Conservation (phyloP, 2,329 filamentous ascomycete species). For the Aspergillus niger region DNA sequence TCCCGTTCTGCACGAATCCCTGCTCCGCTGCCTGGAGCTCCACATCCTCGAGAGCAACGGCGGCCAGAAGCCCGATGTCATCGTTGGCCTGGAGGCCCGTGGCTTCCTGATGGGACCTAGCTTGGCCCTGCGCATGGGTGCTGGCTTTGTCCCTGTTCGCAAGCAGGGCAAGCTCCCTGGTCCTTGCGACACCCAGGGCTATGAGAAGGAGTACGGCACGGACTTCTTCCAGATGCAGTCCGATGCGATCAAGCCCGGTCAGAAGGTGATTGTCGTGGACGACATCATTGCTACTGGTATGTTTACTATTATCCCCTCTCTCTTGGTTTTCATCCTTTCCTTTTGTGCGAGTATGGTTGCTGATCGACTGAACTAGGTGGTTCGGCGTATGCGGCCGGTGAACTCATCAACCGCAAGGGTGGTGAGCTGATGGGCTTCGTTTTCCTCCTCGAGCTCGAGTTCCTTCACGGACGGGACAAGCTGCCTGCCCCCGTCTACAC, state of each 20-base stretch:
- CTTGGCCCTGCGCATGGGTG: constrained; percentile 78
- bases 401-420: constrained; percentile 82
- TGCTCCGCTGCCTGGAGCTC: constrained; percentile 83
- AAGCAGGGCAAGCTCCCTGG: constrained; percentile 97
- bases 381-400: constrained; percentile 82
- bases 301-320: constrained; percentile 29
- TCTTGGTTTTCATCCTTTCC: neutral
- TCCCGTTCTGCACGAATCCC: constrained; percentile 69
- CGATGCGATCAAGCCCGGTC: constrained; percentile 78
- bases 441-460: constrained; percentile 94
- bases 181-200: constrained; percentile 78
- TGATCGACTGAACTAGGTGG: constrained; percentile 64
- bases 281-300: constrained; percentile 98
- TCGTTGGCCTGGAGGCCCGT: constrained; percentile 89
- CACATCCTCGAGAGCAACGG: constrained; percentile 69
- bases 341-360: neutral
- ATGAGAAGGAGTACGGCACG: constrained; percentile 93
- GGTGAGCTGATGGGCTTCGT: constrained; percentile 85
- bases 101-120: constrained; percentile 95
- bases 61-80: constrained; percentile 73
- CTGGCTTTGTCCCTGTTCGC: constrained; percentile 87
- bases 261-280: constrained; percentile 91
- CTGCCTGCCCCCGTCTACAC: constrained; percentile 82
- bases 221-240: constrained; percentile 96
- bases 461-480: constrained; percentile 88